phyloP scores from a whole-genome alignment of 23 red algal species.

The Gracilaria domingensis region DNA sequence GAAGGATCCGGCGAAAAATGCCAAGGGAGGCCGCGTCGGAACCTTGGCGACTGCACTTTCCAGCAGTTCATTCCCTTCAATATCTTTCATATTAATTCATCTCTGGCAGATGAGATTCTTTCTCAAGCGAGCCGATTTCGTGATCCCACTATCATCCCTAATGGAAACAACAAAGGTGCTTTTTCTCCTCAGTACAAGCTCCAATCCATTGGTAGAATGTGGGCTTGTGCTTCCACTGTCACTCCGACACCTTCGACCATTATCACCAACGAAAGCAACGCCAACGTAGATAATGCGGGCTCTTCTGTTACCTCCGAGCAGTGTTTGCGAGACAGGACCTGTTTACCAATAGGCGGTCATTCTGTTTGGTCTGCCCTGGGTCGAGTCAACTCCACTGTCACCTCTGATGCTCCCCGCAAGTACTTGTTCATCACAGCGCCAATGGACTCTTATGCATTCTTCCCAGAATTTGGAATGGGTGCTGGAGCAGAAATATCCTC shows the following conservation, averaged over 20 bases:
- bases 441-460: slow-evolving; percentile 81
- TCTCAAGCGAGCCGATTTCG: slow-evolving; percentile 25
- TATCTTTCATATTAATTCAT: slow-evolving; percentile 57
- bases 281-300: background rate
- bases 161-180: background rate
- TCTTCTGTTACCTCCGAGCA: slow-evolving; percentile 31
- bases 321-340: slow-evolving; percentile 64
- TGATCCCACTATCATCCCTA: background rate
- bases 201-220: slow-evolving; percentile 74
- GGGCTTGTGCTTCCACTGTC: slow-evolving; percentile 40
- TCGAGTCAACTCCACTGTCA: slow-evolving; percentile 3
- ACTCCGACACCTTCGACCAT: background rate
- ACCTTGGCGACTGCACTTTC: slow-evolving; percentile 26
- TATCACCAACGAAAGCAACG: background rate
- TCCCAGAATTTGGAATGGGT: slow-evolving; percentile 61
- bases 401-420: background rate
- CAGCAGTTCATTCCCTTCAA: slow-evolving; percentile 66
- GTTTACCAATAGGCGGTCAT: slow-evolving; percentile 76
- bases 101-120: slow-evolving; percentile 25
- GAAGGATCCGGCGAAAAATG: background rate
- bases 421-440: slow-evolving; percentile 66
- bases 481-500: slow-evolving; percentile 74
- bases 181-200: slow-evolving; percentile 50
- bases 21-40: background rate
- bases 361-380: slow-evolving; percentile 70